Percentiles rank a stretch among this genome's conserved stretches.
phyloP scores from a whole-genome alignment of 208 protist species.

The Acanthamoeba culbertsoni region DNA sequence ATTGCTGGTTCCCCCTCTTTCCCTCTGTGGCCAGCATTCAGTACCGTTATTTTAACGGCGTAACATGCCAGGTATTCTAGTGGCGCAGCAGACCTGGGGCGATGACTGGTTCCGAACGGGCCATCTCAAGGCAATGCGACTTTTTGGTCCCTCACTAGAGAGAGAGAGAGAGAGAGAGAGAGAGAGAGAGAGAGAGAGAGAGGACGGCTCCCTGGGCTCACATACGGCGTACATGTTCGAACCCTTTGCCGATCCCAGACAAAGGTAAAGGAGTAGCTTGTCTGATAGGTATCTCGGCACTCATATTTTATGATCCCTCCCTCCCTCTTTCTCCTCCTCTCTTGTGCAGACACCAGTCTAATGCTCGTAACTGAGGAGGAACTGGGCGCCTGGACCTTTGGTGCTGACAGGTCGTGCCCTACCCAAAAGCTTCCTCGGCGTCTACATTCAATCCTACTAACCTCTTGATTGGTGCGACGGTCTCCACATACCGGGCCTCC shows the following conservation, averaged over 20 bases:
- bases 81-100: background rate
- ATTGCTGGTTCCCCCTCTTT: too few relatives aligned
- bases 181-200: too few relatives aligned
- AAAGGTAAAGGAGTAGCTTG: background rate
- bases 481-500: background rate
- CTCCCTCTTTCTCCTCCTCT: background rate
- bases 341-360: background rate
- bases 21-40: too few relatives aligned
- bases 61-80: background rate
- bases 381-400: background rate
- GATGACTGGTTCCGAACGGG: conserved; percentile 55
- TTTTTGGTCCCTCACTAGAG: too few relatives aligned
- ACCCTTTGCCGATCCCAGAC: background rate
- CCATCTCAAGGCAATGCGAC: conserved; percentile 5
- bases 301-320: background rate
- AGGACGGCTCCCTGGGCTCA: conserved; percentile 60
- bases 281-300: background rate
- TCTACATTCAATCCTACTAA: background rate
- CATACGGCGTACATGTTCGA: conserved; percentile 58
- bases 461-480: background rate
- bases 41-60: too few relatives aligned
- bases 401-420: background rate
- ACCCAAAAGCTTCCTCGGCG: background rate
- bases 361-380: background rate
- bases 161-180: too few relatives aligned